Evolutionary conservation across 768 basidiomycete species (phyloP), one percentile per base, ranked within the genome.

Genomic region (Phaeotremella fagi): DNA sequence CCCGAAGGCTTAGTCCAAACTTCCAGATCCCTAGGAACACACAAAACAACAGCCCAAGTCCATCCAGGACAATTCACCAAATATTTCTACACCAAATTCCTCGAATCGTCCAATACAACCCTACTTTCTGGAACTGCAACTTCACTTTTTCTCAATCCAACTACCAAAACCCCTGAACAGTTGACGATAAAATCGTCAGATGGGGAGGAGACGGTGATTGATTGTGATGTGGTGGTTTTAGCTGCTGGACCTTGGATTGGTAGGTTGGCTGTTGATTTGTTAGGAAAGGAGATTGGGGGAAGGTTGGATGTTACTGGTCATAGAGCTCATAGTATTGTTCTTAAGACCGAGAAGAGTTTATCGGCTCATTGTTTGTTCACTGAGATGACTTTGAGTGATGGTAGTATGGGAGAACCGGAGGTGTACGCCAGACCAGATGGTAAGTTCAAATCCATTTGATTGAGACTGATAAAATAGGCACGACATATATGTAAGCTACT

Each of bases 171-270:
- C 26, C 44, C 38, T 33, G 38, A 28, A 31, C 20, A 9, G 20
- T 16, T 44, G 18, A 48, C 35, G 24, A 12, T 15, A 11, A 41
- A 29, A 33, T 20, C 20, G 26, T 18, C 18, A 25, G 20, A 48
- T 27, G 48, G 26, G 6, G 37, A 53, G 33, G 35, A 29, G 22
- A 31, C 33, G n/a, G 51, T 45, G 27, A 23, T 85, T 16, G 71
- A 78, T 0, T 84, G 85, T 15, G 85, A 85, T 9, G 79, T 85
- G 50, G 81, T 90, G 57, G 77, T 94, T 35, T 72, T 95, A 45
- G 80, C 84, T 35, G 87, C 87, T n/a, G 90, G 90, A 23, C 86
- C 88, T 15, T 95, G 90, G 90, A 87, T 88, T 0, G 78, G 87
- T 6, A 66, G 66, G 7, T 69, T 92, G 1, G 62, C 75, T 3